Base-by-base conservation (phyloP, 2,329 filamentous ascomycete genomes). In the Trichophyton rubrum region DNA sequence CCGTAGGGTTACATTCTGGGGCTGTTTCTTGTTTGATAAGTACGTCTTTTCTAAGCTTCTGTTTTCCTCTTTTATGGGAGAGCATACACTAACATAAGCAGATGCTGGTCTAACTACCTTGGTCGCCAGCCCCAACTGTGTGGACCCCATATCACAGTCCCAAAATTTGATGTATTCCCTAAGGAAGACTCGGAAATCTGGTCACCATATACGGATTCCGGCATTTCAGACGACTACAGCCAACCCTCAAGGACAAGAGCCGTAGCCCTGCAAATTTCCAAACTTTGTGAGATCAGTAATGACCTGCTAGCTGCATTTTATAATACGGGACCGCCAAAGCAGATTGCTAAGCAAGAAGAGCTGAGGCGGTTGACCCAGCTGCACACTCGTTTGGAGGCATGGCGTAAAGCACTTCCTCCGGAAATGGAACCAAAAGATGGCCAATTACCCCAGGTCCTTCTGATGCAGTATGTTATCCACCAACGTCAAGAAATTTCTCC, bases 1-100 rank as follows among this genome's bases (percentile, higher is more conserved):
- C 2, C 81, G 93, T 43, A 82, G 89, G 59, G 86, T 97, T 47
- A 97, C 93, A 0, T 97, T 96, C 69, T 97, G 93, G 93, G 93
- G 93, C 5, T 96, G 91, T 71, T 97, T 93, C 73, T 76, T 96
- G n/a, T 95, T 97, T 71, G 93, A 99, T 77, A 97, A 96, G 80
- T 83, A 68, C 64, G 78, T 6, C n/a, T 40, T 13, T 51, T 27
- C 3, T 22, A 24, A 24, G 13, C 20, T 1, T n/a, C 5, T 51
- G 22, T 47, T 22, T 22, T 47, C 2, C 9, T 17, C 20, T 9
- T 20, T 47, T 5, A 33, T 15, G 27, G 20, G 27, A 27, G 2
- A 30, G 41, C 15, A 35, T 30, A 38, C 15, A 20, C 49, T 57
- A 53, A 53, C 40, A 38, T 20, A 49, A 56, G 63, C 68, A 83